phyloP scores from a whole-genome alignment of 1,284 basidiomycete genomes.

The Golubevia pallescens region DNA sequence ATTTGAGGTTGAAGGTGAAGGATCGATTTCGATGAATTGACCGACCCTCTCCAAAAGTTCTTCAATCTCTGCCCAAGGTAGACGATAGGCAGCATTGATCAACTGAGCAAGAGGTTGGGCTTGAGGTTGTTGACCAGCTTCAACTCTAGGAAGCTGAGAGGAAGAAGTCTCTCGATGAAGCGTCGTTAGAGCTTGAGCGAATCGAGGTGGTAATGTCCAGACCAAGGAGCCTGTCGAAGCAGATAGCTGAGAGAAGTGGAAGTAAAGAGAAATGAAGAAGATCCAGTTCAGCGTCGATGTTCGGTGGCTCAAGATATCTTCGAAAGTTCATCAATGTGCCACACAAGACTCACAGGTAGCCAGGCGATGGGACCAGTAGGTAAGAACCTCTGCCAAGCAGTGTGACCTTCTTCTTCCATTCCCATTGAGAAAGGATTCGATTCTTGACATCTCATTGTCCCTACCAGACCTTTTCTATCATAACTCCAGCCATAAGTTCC shows the following conservation, averaged over 20 bases:
- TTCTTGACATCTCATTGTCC: slow-evolving; percentile 71
- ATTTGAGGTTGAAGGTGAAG: slow-evolving; percentile 49
- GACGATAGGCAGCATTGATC: slow-evolving; percentile 89
- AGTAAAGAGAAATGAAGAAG: neutral
- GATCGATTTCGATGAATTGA: slow-evolving; percentile 69
- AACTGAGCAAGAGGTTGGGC: slow-evolving; percentile 74
- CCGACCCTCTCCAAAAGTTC: slow-evolving; percentile 73
- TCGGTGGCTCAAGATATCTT: slow-evolving; percentile 7
- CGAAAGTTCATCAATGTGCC: neutral
- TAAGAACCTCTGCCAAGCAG: slow-evolving; percentile 92
- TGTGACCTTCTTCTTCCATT: slow-evolving; percentile 54
- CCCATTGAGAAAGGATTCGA: slow-evolving; percentile 69
- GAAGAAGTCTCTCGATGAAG: slow-evolving; percentile 67
- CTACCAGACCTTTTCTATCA: slow-evolving; percentile 86
- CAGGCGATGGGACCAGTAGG: slow-evolving; percentile 95
- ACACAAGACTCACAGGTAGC: slow-evolving; percentile 69
- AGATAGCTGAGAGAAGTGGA: slow-evolving; percentile 67
- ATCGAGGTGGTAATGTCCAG: slow-evolving; percentile 85
- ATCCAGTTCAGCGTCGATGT: neutral
- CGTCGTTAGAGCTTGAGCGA: slow-evolving; percentile 77
- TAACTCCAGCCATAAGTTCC: slow-evolving; percentile 91
- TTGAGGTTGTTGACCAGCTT: neutral
- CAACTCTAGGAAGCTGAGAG: slow-evolving; percentile 2
- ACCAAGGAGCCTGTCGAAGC: slow-evolving; percentile 83
- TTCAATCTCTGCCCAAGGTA: slow-evolving; percentile 78